phyloP scores from a whole-genome alignment of 352 stramenopile genomes.

The Globisporangium echinulatum region DNA sequence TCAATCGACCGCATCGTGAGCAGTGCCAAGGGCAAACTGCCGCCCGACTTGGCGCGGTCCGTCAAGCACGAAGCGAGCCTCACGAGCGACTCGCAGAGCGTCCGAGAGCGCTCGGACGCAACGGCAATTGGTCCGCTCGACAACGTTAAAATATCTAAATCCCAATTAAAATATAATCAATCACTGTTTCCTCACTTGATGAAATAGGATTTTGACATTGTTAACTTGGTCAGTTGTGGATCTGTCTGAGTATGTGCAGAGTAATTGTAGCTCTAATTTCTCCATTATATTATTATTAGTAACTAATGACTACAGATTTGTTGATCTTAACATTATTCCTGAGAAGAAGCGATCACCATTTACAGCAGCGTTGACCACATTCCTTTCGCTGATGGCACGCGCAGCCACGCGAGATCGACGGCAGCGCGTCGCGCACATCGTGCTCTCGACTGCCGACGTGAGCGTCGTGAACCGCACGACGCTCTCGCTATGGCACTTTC shows the following conservation, averaged over 20 bases:
- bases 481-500: conserved; percentile 78
- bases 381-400: conserved; percentile 14
- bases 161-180: too few relatives aligned
- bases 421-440: conserved; percentile 39
- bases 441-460: conserved; percentile 56
- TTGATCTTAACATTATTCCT: too few relatives aligned
- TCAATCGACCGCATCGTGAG: conserved; percentile 12
- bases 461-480: conserved; percentile 65
- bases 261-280: too few relatives aligned
- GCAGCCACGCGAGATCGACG: conserved; percentile 4
- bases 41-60: not conserved
- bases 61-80: conserved; percentile 7
- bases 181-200: too few relatives aligned
- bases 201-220: too few relatives aligned
- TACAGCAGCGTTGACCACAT: too few relatives aligned
- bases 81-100: conserved; percentile 2
- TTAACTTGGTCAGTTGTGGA: too few relatives aligned
- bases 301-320: too few relatives aligned
- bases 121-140: not conserved
- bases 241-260: too few relatives aligned
- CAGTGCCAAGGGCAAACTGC: conserved; percentile 1
- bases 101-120: conserved; percentile 2
- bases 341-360: too few relatives aligned
- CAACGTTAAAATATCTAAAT: not conserved
- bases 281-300: too few relatives aligned